phyloP scores from a whole-genome alignment of 441 rosid genomes.

The Erodium trifolium region DNA sequence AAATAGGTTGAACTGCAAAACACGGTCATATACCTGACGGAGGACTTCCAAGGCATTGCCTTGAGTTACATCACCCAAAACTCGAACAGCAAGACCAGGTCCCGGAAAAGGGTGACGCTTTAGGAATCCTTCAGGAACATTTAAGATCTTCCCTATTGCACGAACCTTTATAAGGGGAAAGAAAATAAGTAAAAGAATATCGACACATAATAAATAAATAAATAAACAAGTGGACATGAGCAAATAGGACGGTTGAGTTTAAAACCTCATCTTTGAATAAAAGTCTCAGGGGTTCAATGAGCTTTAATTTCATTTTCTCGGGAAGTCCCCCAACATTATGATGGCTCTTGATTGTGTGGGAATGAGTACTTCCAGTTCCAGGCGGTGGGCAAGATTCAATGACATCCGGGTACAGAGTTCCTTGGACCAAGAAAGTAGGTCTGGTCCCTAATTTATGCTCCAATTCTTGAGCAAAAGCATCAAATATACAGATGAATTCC shows the following conservation, averaged over 20 bases:
- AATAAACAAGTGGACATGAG: slow-evolving; percentile 13
- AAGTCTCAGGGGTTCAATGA: slow-evolving; percentile 88
- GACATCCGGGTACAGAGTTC: slow-evolving; percentile 87
- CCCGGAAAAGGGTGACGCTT: slow-evolving; percentile 96
- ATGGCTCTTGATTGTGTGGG: slow-evolving; percentile 90
- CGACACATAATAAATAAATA: neutral
- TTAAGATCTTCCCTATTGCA: slow-evolving; percentile 65
- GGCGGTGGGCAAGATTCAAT: slow-evolving; percentile 99
- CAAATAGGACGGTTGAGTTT: slow-evolving; percentile 7
- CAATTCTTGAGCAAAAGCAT: slow-evolving; percentile 63
- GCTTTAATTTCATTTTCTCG: slow-evolving; percentile 85
- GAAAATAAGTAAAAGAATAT: neutral
- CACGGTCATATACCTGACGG: slow-evolving; percentile 42
- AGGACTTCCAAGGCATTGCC: slow-evolving; percentile 79
- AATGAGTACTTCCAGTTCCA: slow-evolving; percentile 72
- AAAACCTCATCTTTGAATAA: slow-evolving; percentile 85
- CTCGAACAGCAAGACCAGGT: slow-evolving; percentile 89
- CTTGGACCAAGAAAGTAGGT: slow-evolving; percentile 81
- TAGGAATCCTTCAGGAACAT: slow-evolving; percentile 64
- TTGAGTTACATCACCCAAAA: slow-evolving; percentile 79
- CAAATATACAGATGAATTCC: slow-evolving; percentile 70
- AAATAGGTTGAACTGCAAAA: slow-evolving; percentile 1
- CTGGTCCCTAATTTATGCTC: slow-evolving; percentile 64
- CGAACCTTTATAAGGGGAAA: slow-evolving; percentile 50
- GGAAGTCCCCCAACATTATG: slow-evolving; percentile 95